phyloP scores from a whole-genome alignment of 495 filamentous ascomycete genomes.

The Podospora didyma region DNA sequence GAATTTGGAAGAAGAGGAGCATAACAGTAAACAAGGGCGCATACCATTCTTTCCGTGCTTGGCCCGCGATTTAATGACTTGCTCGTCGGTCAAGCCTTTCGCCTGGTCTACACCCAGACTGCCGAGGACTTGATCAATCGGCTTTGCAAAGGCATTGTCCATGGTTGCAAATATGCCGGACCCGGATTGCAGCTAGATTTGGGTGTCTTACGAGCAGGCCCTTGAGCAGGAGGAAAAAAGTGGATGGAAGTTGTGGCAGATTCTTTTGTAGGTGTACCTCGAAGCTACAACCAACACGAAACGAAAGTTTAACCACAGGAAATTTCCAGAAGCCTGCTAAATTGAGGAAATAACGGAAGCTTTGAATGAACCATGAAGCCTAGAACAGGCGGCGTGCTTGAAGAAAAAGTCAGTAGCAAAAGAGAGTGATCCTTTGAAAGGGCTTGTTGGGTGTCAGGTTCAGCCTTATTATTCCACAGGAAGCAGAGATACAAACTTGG shows the following conservation, averaged over 20 bases:
- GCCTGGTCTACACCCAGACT: slow-evolving; percentile 65
- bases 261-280: neutral
- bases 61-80: slow-evolving; percentile 57
- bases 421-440: slow-evolving; percentile 11
- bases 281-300: neutral
- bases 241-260: neutral
- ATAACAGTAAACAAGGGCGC: slow-evolving; percentile 18
- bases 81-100: slow-evolving; percentile 64
- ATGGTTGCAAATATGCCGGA: slow-evolving; percentile 40
- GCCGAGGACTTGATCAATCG: slow-evolving; percentile 64
- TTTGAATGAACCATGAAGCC: neutral
- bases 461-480: slow-evolving; percentile 14
- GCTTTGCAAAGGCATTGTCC: slow-evolving; percentile 74
- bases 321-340: slow-evolving; percentile 7
- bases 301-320: neutral
- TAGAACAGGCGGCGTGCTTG: neutral
- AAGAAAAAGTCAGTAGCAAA: slow-evolving; percentile 6
- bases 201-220: slow-evolving; percentile 2
- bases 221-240: neutral
- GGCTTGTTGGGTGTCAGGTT: slow-evolving; percentile 2
- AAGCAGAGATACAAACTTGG: slow-evolving; percentile 8
- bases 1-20: neutral
- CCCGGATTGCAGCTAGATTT: neutral
- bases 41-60: slow-evolving; percentile 86
- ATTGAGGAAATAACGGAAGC: slow-evolving; percentile 11